Percentiles rank a stretch among this genome's conserved stretches.
These are phyloP conservation scores for Dendryphion nanum DNA, from an alignment of 2,329 filamentous ascomycete species.

Conservation along the genomic window DNA sequence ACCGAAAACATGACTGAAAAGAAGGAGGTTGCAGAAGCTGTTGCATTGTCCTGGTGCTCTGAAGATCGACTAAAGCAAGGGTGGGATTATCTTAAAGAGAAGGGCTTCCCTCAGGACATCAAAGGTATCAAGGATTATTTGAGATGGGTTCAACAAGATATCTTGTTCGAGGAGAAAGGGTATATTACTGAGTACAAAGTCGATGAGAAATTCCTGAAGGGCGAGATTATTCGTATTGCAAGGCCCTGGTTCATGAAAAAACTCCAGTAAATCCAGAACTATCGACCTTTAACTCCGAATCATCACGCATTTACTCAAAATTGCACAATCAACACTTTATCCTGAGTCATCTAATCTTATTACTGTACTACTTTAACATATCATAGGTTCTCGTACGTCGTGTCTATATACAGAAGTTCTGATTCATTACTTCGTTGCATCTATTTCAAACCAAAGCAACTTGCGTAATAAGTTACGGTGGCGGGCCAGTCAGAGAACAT, in stretches of 20 bases:
- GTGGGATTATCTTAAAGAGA: conserved; percentile 23
- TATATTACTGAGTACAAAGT: conserved; percentile 17
- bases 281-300: too few species aligned
- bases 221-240: conserved; percentile 22
- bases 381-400: too few species aligned
- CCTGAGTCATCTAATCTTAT: too few species aligned
- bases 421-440: neutral
- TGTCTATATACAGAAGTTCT: neutral
- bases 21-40: conserved; percentile 8
- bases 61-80: conserved; percentile 23
- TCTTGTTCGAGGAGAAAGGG: conserved; percentile 20
- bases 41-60: conserved; percentile 19
- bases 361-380: too few species aligned
- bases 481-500: conserved; percentile 71
- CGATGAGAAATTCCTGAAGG: conserved; percentile 16
- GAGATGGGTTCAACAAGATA: conserved; percentile 25
- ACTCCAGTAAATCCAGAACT: too few species aligned
- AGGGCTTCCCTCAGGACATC: conserved; percentile 9
- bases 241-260: conserved; percentile 21
- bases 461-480: conserved; percentile 69
- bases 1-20: conserved; percentile 9
- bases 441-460: conserved; percentile 56
- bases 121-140: conserved; percentile 16
- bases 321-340: too few species aligned
- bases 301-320: too few species aligned